Base-by-base conservation (phyloP, 2,329 filamentous ascomycete species). In the Achaetomium macrosporum region DNA sequence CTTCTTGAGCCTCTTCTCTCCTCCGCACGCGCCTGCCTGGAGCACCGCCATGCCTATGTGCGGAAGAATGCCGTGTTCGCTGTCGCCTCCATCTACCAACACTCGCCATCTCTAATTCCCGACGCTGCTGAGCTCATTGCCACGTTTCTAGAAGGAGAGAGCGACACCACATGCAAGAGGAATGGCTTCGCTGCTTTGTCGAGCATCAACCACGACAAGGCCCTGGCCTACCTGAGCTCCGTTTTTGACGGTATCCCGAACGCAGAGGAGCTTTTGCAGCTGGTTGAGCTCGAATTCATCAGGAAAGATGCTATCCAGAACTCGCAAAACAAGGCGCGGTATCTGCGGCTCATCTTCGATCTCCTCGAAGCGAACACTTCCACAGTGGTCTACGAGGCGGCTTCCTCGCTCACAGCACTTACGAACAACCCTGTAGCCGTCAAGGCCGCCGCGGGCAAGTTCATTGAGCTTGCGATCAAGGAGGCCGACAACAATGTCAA, bases 401-500 rank as follows among this genome's bases (percentile, higher is more conserved):
- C 93, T 5, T 96, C 92, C 1, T 96, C 92, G 12, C 78, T 99
- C 52, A 97, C 92, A 7, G 85, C 91, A 1, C 81, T 99, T 49
- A 99, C 93, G 17, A 95, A 83, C 71, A 99, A 99, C 72, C 92
- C 93, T 1, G 93, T 99, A 12, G 93, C 93, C 16, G 92, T 99
- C 55, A 99, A 97, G 74, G 93, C 93, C 25, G 93, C 93, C 10
- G 93, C 93, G 13, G 82, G 83, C 62, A 99, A 99, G 68, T 93
- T 99, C 68, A 96, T 97, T 59, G 93, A 99, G 70, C 78, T 99
- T 9, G 90, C 88, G 68, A 96, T 99, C 68, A 96, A 95, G 73
- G 93, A 97, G 72, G 86, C 93, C 0, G 93, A 99, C 70, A 99
- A 99, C 76, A 99, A 99, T 67, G 93, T 99, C 59, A 99, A 99